These are phyloP conservation scores for Fusarium mexicanum DNA, from an alignment of 2,329 filamentous ascomycete species.

Conservation along the genomic window DNA sequence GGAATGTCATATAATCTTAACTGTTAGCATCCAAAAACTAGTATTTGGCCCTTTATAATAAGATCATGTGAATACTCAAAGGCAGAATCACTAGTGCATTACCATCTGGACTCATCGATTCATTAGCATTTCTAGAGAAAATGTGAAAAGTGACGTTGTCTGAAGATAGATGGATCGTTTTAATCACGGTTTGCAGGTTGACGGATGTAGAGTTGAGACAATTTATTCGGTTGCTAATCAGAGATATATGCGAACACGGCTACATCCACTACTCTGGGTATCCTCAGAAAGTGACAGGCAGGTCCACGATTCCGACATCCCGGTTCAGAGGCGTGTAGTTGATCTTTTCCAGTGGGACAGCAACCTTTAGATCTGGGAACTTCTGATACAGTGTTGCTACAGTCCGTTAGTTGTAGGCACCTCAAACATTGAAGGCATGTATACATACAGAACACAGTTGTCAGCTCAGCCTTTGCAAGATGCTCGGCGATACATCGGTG, in stretches of 20 bases:
- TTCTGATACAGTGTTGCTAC: constrained; percentile 12
- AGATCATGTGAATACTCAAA: neutral
- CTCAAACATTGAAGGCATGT: rapidly evolving
- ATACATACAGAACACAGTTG: constrained; percentile 12
- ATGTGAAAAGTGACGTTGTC: neutral
- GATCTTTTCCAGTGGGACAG: constrained; percentile 11
- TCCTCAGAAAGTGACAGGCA: constrained; percentile 11
- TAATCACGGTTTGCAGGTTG: rapidly evolving
- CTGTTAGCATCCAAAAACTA: neutral
- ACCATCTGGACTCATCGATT: rapidly evolving
- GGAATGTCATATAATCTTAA: neutral
- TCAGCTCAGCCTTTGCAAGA: constrained; percentile 45
- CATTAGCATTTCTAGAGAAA: no score
- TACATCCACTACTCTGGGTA: neutral
- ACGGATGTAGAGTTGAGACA: neutral
- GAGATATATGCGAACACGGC: neutral
- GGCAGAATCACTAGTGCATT: neutral
- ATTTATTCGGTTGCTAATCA: neutral
- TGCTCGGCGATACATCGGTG: constrained; percentile 59
- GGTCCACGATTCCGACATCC: constrained; percentile 18
- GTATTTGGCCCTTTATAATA: no score
- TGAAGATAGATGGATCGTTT: neutral
- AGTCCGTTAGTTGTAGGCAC: rapidly evolving
- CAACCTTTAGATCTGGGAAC: constrained; percentile 4
- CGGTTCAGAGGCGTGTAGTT: constrained; percentile 18